Conservation (phyloP, 495 filamentous ascomycete species). For the Aspergillus sclerotiicarbonarius region DNA sequence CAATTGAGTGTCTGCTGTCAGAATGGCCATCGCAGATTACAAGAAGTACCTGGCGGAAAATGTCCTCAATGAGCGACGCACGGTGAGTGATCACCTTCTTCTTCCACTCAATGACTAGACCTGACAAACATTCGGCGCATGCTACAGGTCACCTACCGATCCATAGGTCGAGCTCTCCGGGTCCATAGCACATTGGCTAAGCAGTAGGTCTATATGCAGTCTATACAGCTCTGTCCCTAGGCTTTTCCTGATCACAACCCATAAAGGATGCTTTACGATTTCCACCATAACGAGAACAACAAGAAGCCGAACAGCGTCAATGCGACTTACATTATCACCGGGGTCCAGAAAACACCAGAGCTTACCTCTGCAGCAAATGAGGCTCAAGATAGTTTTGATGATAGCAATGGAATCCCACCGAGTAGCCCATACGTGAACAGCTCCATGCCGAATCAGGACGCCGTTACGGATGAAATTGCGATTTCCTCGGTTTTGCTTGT, state of each 20-base stretch:
- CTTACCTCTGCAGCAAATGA: slow-evolving; percentile 29
- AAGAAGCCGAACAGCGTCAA: slow-evolving; percentile 72
- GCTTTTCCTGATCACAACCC: slow-evolving; percentile 2
- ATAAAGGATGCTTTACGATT: slow-evolving; percentile 84
- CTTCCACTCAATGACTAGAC: too few relatives aligned
- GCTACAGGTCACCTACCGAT: slow-evolving; percentile 76
- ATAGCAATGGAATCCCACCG: slow-evolving; percentile 72
- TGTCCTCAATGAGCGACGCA: slow-evolving; percentile 72
- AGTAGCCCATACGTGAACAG: slow-evolving; percentile 64
- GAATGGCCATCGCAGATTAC: slow-evolving; percentile 58
- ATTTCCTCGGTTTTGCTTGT: slow-evolving; percentile 66
- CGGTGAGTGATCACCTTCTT: slow-evolving; percentile 50
- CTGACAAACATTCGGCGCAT: neutral
- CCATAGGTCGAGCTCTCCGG: slow-evolving; percentile 73
- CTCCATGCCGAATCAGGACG: slow-evolving; percentile 55
- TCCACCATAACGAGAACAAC: slow-evolving; percentile 73
- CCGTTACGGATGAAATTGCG: slow-evolving; percentile 27
- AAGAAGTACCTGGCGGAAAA: slow-evolving; percentile 69
- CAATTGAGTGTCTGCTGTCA: slow-evolving; percentile 5
- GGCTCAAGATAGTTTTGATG: slow-evolving; percentile 34
- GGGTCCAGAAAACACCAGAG: slow-evolving; percentile 45
- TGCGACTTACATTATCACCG: slow-evolving; percentile 85
- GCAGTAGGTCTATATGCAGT: slow-evolving; percentile 51
- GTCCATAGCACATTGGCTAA: slow-evolving; percentile 82
- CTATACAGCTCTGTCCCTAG: neutral